Conservation (phyloP, 164 flowering plant genomes). For the Nelumbo lutea region DNA sequence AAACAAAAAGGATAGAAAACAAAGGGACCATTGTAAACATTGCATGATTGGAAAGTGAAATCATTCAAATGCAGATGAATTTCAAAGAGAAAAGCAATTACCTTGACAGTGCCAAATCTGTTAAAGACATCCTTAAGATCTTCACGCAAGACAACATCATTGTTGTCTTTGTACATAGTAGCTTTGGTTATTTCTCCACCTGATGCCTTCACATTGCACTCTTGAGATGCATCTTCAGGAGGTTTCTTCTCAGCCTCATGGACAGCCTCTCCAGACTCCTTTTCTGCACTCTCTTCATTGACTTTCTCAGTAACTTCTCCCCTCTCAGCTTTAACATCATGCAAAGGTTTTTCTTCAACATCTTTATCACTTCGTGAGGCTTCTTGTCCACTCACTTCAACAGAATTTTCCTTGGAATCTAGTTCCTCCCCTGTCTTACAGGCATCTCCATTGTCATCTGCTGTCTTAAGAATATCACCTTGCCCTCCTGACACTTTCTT, state of each 20-base stretch:
- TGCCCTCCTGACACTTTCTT: constrained; percentile 35
- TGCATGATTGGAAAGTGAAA: too few relatives aligned
- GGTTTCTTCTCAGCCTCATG: constrained; percentile 16
- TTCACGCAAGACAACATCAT: constrained; percentile 72
- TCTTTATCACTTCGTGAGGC: constrained; percentile 23
- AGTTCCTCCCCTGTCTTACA: constrained; percentile 17
- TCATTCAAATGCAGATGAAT: too few relatives aligned
- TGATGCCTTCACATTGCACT: constrained; percentile 17
- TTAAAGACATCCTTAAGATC: constrained; percentile 67
- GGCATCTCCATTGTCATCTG: constrained; percentile 17
- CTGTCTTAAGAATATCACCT: constrained; percentile 22
- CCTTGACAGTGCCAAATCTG: constrained; percentile 81
- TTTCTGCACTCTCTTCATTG: constrained; percentile 20
- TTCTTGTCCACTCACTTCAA: constrained; percentile 23
- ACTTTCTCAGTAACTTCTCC: constrained; percentile 17
- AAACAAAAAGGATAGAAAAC: too few relatives aligned
- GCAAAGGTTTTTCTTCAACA: constrained; percentile 20
- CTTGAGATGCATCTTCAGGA: constrained; percentile 9
- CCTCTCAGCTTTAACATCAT: constrained; percentile 3
- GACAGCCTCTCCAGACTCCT: constrained; percentile 16
- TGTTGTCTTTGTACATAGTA: constrained; percentile 33
- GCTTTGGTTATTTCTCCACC: constrained; percentile 19
- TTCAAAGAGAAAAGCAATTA: constrained; percentile 15
- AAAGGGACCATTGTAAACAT: too few relatives aligned
- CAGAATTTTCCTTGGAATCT: constrained; percentile 17